These are phyloP conservation scores for Acacia confusa DNA, from an alignment of 306 rosid species.

Conservation along the genomic window DNA sequence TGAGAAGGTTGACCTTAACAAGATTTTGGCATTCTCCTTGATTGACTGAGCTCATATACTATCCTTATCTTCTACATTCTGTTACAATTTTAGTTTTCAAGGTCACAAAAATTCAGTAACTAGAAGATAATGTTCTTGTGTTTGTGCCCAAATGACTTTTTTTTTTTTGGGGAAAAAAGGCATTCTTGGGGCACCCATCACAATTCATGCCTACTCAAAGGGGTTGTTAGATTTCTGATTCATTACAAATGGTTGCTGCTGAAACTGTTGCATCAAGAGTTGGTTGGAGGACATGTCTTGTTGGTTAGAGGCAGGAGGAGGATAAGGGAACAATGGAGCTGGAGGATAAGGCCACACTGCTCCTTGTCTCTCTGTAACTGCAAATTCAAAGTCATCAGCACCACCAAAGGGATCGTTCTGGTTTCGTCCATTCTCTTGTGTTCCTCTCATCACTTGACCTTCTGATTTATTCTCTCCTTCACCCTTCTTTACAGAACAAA, in stretches of 20 bases:
- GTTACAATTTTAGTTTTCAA: not conserved
- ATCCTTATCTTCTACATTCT: not conserved
- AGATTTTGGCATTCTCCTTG: not conserved
- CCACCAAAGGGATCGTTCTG: slow-evolving; percentile 31
- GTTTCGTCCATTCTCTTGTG: not conserved
- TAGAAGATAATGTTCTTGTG: not conserved
- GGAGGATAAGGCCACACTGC: not conserved
- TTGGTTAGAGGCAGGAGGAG: not conserved
- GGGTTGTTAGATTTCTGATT: slow-evolving; percentile 35
- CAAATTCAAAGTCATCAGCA: not conserved
- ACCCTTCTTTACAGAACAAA: slow-evolving; percentile 21
- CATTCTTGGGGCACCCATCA: not conserved
- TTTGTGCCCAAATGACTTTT: not conserved
- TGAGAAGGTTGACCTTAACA: not conserved
- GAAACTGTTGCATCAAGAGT: slow-evolving; percentile 21
- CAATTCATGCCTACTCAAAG: slow-evolving; percentile 24
- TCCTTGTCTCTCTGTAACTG: not conserved
- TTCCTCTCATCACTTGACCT: not conserved
- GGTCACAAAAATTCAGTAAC: not conserved
- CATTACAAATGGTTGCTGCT: slow-evolving; percentile 7
- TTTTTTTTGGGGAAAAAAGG: not conserved
- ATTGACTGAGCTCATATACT: not conserved
- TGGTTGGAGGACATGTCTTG: slow-evolving; percentile 25
- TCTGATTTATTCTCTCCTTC: not conserved
- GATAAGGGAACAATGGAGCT: not conserved